Percentiles rank a stretch among this genome's conserved stretches.
phyloP scores from a whole-genome alignment of 495 filamentous ascomycete genomes.

The Neurospora pannonica region DNA sequence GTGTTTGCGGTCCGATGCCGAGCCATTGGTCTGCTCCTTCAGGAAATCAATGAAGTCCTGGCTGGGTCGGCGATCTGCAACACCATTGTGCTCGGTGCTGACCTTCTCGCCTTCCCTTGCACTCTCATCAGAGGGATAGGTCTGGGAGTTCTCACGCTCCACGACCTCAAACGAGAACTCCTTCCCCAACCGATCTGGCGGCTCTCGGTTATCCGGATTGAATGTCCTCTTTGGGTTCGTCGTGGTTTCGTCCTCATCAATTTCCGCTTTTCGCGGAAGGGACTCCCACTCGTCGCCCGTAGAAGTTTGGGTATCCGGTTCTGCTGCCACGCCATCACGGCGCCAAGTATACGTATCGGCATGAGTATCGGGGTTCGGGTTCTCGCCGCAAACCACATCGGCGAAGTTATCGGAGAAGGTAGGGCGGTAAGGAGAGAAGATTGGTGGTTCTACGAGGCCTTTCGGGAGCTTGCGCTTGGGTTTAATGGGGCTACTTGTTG shows the following conservation, averaged over 20 bases:
- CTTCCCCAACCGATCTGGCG: not conserved
- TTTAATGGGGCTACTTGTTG: not conserved
- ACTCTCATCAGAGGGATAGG: not conserved
- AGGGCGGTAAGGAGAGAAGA: not conserved
- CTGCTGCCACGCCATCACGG: not conserved
- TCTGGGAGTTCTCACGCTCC: not conserved
- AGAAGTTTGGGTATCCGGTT: not conserved
- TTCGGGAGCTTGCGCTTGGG: not conserved
- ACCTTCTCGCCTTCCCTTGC: not conserved
- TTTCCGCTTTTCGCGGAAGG: not conserved
- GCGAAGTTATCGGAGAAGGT: not conserved
- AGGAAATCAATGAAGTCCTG: slow-evolving; percentile 29
- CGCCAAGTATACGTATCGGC: not conserved
- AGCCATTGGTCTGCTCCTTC: slow-evolving; percentile 21
- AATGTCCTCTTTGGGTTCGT: not conserved
- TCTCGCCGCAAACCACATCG: not conserved
- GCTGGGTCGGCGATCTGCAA: not conserved
- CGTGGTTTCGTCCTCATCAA: not conserved
- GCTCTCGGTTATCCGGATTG: not conserved
- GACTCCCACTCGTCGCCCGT: not conserved
- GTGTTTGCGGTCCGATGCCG: slow-evolving; percentile 10
- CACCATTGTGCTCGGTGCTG: not conserved
- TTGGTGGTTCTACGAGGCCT: not conserved
- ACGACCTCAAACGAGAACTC: not conserved
- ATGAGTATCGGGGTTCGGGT: not conserved